Base-by-base conservation (phyloP, 371 early-diverging fungal genomes). In the Coemansia sp. region DNA sequence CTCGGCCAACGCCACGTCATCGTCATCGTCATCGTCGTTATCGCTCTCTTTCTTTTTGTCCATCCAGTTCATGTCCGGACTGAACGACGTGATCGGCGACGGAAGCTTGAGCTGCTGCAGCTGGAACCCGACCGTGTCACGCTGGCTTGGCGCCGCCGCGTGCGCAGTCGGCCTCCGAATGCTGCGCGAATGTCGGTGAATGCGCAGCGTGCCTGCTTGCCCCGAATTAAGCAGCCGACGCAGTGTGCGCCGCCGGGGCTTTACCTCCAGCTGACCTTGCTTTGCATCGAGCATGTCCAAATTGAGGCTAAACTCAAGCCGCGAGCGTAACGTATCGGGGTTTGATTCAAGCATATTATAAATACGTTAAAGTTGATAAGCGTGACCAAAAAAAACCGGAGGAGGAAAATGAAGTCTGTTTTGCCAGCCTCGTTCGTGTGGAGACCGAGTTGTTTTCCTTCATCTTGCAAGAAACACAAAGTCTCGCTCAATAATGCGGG, bases 261-360 rank as follows among this genome's bases (percentile, higher is more conserved):
- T 31, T 3, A 31, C 31, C 38, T 31, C 34, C 43, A 35, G 9
- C 13, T 43, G 36, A 36, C 9, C 47, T 4, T 30, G 41, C 42
- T 50, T 47, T 42, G 13, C 30, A 10, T 31, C 40, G 51, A 67
- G 61, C 63, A 58, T 68, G 11, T 38, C 57, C 1, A 68, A 40
- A 31, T 63, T 62, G 30, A 68, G 32, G 49, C 68, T 68, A 40
- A 68, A 62, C 55, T 68, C 68, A 9, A 67, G 55, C 5, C 49
- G 57, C 26, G 49, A 38, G 39, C 40, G 38, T n/a, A 54, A 30
- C 40, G 5, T 13, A 26, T 48, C 48, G 4, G 11, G 43, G 43
- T 43, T 16, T 14, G 43, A 43, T 43, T 43, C 43, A 11, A 43
- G 16, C 43, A 43, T 43, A 14, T 43, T 43, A 41, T 41, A 41